Conservation (phyloP, 1,139 yeast species). For the Debaryomycetaceae sp. region DNA sequence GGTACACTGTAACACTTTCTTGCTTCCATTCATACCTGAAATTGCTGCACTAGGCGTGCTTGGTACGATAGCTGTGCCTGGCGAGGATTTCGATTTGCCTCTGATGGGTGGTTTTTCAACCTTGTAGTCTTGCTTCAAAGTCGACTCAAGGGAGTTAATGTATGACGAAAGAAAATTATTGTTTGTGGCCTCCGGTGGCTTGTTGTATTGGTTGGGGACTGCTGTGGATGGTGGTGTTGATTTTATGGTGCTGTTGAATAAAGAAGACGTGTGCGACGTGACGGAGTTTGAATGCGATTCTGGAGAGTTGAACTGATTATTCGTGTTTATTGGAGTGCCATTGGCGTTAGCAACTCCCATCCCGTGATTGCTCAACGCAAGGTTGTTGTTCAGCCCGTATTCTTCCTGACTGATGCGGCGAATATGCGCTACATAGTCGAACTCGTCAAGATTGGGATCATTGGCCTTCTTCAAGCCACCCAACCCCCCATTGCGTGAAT, state of each 20-base stretch:
- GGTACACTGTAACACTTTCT: slow-evolving; percentile 36
- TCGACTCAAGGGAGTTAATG: slow-evolving; percentile 38
- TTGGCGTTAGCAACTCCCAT: not conserved
- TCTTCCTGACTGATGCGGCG: slow-evolving; percentile 43
- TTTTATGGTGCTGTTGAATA: slow-evolving; percentile 8
- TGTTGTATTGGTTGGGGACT: not conserved
- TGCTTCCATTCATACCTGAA: slow-evolving; percentile 5
- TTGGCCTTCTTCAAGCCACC: not conserved
- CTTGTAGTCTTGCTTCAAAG: slow-evolving; percentile 27
- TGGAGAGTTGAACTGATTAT: slow-evolving; percentile 8
- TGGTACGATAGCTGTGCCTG: not conserved
- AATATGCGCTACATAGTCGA: slow-evolving; percentile 48
- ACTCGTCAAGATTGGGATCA: slow-evolving; percentile 34
- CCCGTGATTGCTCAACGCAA: not conserved
- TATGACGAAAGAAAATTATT: slow-evolving; percentile 36
- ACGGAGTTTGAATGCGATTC: slow-evolving; percentile 9
- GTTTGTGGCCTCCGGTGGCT: slow-evolving; percentile 6
- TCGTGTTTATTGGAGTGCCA: slow-evolving; percentile 1
- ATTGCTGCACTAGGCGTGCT: not conserved
- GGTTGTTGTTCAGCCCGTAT: slow-evolving; percentile 13
- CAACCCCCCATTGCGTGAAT: not conserved
- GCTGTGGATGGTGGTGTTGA: slow-evolving; percentile 7
- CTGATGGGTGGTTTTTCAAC: slow-evolving; percentile 6
- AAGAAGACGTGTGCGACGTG: slow-evolving; percentile 10
- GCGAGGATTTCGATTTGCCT: slow-evolving; percentile 1